Evolutionary conservation across 176 grass and related monocot species (phyloP).

Genomic region (Eleusine coracana): DNA sequence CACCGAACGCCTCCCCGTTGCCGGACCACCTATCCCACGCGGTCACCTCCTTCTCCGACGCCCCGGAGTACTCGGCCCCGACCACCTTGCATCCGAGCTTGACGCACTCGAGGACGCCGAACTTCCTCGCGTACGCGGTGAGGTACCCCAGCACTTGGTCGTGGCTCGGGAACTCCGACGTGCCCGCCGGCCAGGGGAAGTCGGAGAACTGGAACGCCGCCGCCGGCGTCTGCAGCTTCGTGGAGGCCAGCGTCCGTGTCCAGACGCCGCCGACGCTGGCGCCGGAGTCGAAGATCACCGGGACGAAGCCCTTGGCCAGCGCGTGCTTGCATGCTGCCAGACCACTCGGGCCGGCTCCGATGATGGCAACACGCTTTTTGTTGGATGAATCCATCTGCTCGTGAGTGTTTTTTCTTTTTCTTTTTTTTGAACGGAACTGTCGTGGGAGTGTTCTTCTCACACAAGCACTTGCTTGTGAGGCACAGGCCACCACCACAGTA

Average conservation of each 20-base stretch:
- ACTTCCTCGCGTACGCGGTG: constrained; percentile 48
- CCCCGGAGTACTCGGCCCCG: background rate
- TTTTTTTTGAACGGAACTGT: too few species aligned
- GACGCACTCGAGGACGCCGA: constrained; percentile 50
- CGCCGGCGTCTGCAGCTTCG: constrained; percentile 55
- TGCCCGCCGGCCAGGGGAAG: constrained; percentile 58
- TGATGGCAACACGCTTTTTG: constrained; percentile 44
- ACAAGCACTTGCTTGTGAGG: too few species aligned
- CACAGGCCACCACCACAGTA: too few species aligned
- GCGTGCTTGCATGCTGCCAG: constrained; percentile 64
- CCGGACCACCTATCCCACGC: constrained; percentile 51
- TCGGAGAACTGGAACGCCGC: constrained; percentile 57
- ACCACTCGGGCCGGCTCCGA: constrained; percentile 67
- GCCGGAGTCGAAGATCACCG: constrained; percentile 54
- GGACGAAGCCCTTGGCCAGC: constrained; percentile 52
- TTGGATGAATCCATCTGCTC: too few species aligned
- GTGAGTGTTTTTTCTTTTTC: too few species aligned
- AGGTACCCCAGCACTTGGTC: constrained; percentile 52
- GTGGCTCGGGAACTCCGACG: constrained; percentile 34
- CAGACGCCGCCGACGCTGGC: constrained; percentile 55
- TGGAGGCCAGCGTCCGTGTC: constrained; percentile 54
- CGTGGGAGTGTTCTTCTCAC: too few species aligned
- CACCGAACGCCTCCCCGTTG: constrained; percentile 59
- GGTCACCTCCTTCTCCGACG: constrained; percentile 28
- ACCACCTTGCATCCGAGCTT: constrained; percentile 41